Evolutionary conservation across 192 early-diverging fungal species (phyloP), one percentile per base, ranked within the genome.

Genomic region (Backusella circina): DNA sequence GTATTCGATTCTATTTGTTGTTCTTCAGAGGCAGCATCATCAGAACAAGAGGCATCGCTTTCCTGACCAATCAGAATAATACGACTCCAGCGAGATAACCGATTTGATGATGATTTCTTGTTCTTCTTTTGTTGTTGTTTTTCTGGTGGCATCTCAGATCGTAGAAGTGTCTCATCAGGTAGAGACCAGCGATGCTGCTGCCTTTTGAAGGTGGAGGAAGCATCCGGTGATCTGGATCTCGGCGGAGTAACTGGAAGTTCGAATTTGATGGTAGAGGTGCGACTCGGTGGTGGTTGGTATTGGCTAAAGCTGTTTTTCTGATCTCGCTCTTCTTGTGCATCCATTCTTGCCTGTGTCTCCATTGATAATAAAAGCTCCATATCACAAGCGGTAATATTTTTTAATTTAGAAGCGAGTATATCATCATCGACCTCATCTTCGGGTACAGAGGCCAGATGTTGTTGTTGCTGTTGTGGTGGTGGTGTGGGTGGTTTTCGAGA

Each of bases 271-370:
- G 72, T 66, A 7, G 75, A 73, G 12, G 75, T 75, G 5, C 79
- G 70, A 10, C 9, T 23, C 3, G 74, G 78, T 15, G 44, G 73
- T 21, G 75, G 13, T 75, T 67, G 30, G 39, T 72, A n/a, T 67
- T 72, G 37, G 71, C 70, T 18, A 77, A 5, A 30, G 26, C 5
- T 65, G 51, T 31, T 35, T 65, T 28, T 70, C 65, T 5, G 39
- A 47, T 47, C 44, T 7, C 44, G 72, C 26, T 78, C 72, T 57
- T 78, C 72, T 31, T 69, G 65, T 38, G 18, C 30, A 70, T 78
- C 77, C 61, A 78, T 78, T 33, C 77, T 65, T 31, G 77, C 72
- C 23, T 78, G 77, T 41, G 77, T 74, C 33, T 78, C 77, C 71
- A 78, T 72, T 0, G 77, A 78, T 39, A 75, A 30, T 15, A 75